Evolutionary conservation across 164 flowering plant genomes (phyloP), one percentile per base, ranked within the genome.

Genomic region (Piper betle): DNA sequence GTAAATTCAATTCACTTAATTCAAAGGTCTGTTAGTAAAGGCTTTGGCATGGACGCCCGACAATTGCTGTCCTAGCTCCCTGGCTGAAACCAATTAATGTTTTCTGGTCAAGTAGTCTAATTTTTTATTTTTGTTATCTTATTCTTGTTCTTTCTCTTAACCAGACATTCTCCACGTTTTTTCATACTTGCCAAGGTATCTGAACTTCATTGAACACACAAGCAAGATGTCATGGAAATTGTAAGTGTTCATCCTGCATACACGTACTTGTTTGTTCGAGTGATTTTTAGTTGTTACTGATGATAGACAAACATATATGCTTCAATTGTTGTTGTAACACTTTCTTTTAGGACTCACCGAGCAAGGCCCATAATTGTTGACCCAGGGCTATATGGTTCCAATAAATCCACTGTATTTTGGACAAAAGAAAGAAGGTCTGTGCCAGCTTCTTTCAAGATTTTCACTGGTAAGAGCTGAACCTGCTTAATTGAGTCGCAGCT

Each of bases 191-290:
- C 91, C 91, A 13, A 80, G 85, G 71, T 87, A 87, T 73, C 73
- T 89, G 68, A 92, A 92, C 73, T 92, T 92, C 74, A 64, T 92
- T 42, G 96, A 89, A 77, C 98, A 92, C 72, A 77, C 88, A 6
- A 87, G 96, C 67, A 68, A 72, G 57, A 71, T 89, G 62, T 94
- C 91, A 48, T 87, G 90, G 96, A 93, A 87, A 82, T 94, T 89
- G 98, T 92, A 72, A 85, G 96, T 60, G 53, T 64, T 12, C 37
- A 37, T 17, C 58, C 62, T 52, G 19, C 54, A 39, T 40, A 48
- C 52, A 18, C 13, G 59, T 38, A 52, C 43, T 59, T 67, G 39
- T 48, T 42, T 18, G 62, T 41, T 9, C 41, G 20, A 25, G 16
- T 48, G 33, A 4, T 10, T 20, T 25, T 25, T 55, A 12, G 6